Evolutionary conservation across 257 asterid species (phyloP).

Genomic region (Solanum lycopersicoides): DNA sequence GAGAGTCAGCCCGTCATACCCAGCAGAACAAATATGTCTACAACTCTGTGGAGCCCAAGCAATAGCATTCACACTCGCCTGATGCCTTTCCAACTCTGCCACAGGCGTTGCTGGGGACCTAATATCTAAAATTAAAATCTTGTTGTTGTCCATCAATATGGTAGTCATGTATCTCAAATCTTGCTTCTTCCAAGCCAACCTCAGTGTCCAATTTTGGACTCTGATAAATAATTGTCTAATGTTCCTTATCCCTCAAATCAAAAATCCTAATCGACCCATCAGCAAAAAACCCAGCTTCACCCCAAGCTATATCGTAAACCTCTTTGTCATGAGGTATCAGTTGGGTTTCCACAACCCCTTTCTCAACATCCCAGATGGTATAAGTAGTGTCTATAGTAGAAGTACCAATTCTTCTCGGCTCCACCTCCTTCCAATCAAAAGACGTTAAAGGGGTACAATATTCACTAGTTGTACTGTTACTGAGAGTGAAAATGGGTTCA

Average conservation of each 20-base stretch:
- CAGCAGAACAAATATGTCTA: slow-evolving; percentile 82
- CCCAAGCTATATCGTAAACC: slow-evolving; percentile 96
- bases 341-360: slow-evolving; percentile 73
- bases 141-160: slow-evolving; percentile 72
- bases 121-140: slow-evolving; percentile 74
- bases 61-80: slow-evolving; percentile 75
- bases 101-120: slow-evolving; percentile 81
- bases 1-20: slow-evolving; percentile 83
- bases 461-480: slow-evolving; percentile 65
- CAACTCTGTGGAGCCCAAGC: slow-evolving; percentile 94
- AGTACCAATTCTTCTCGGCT: slow-evolving; percentile 73
- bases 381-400: slow-evolving; percentile 86
- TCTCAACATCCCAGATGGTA: slow-evolving; percentile 85
- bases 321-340: slow-evolving; percentile 86
- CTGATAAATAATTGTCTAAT: slow-evolving; percentile 82
- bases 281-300: slow-evolving; percentile 78
- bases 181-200: slow-evolving; percentile 96
- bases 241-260: slow-evolving; percentile 89
- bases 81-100: slow-evolving; percentile 84
- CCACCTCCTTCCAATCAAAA: slow-evolving; percentile 88
- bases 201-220: slow-evolving; percentile 73
- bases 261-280: slow-evolving; percentile 86
- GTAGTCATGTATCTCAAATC: slow-evolving; percentile 95
- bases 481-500: slow-evolving; percentile 34
- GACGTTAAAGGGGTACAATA: slow-evolving; percentile 82